A percentile compares a stretch with the other conserved stretches of the same genome.
These are phyloP conservation scores for Orbilia ellipsospora DNA, from an alignment of 2,329 filamentous ascomycete genomes.

Conservation along the genomic window DNA sequence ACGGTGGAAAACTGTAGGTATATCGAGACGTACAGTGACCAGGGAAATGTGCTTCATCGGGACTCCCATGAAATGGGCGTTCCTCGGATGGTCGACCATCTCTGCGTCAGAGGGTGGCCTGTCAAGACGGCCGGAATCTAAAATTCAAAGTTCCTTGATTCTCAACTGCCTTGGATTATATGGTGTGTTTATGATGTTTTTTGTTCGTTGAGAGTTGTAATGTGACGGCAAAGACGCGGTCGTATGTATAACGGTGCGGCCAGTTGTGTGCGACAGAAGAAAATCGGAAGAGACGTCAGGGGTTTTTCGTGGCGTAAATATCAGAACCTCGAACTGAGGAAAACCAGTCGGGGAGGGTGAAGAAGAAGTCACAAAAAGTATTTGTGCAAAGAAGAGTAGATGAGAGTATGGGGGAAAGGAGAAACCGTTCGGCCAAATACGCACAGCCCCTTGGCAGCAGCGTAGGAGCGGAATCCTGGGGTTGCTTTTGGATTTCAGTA, in stretches of 20 bases:
- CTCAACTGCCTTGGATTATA: constrained; percentile 15
- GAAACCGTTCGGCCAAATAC: constrained; percentile 47
- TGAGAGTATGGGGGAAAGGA: constrained; percentile 9
- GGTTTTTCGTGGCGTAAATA: neutral
- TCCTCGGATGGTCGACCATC: constrained; percentile 57
- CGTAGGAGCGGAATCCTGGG: constrained; percentile 12
- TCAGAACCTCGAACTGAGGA: neutral
- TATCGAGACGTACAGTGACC: constrained; percentile 67
- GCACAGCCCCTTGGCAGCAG: constrained; percentile 45
- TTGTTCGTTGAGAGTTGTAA: neutral
- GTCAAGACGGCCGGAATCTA: constrained; percentile 26
- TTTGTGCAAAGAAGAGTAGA: neutral
- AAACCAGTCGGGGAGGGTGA: neutral
- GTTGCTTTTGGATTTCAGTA: constrained; percentile 26
- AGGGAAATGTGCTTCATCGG: constrained; percentile 77
- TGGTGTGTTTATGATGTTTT: constrained; percentile 3
- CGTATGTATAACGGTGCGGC: neutral
- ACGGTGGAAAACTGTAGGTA: constrained; percentile 51
- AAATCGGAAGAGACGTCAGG: neutral
- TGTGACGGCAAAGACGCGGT: neutral
- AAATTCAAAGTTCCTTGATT: constrained; percentile 9
- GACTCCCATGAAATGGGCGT: constrained; percentile 68
- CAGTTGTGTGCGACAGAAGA: neutral
- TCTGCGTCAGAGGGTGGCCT: constrained; percentile 49
- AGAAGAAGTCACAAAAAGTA: neutral